phyloP scores from a whole-genome alignment of 108 stramenopile genomes.

The Cylindrotheca closterium region DNA sequence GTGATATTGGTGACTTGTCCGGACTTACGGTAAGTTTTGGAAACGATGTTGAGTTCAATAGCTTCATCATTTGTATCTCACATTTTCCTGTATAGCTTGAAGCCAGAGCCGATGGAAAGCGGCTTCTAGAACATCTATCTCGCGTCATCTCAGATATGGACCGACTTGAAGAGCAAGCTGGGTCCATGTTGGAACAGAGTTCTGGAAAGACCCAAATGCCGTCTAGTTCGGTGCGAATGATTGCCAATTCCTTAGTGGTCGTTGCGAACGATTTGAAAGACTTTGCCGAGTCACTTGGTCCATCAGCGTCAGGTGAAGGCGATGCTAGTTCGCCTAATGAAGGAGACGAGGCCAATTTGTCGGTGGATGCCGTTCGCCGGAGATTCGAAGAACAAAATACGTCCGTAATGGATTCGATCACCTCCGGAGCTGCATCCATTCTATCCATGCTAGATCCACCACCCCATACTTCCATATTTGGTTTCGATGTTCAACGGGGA shows the following conservation, averaged over 20 bases:
- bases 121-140: constrained; percentile 41
- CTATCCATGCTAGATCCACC: constrained; percentile 80
- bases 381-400: constrained; percentile 47
- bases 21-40: constrained; percentile 36
- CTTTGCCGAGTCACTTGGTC: constrained; percentile 50
- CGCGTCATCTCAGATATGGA: constrained; percentile 45
- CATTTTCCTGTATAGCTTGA: constrained; percentile 25
- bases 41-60: neutral
- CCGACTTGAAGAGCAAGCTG: constrained; percentile 29
- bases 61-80: neutral
- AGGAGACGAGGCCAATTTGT: constrained; percentile 27
- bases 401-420: constrained; percentile 33
- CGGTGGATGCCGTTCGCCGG: constrained; percentile 57
- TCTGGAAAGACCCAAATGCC: constrained; percentile 1
- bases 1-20: constrained; percentile 76
- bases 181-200: constrained; percentile 21
- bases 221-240: constrained; percentile 14
- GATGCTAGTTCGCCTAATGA: constrained; percentile 5
- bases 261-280: constrained; percentile 53
- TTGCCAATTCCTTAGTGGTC: constrained; percentile 34
- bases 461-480: constrained; percentile 77
- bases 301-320: constrained; percentile 17
- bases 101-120: constrained; percentile 59
- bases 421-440: constrained; percentile 34
- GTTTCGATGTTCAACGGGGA: constrained; percentile 78